Percentiles rank a stretch among this genome's conserved stretches.
Evolutionary conservation across 306 rosid species (phyloP).

Genomic region (Styphnolobium japonicum): DNA sequence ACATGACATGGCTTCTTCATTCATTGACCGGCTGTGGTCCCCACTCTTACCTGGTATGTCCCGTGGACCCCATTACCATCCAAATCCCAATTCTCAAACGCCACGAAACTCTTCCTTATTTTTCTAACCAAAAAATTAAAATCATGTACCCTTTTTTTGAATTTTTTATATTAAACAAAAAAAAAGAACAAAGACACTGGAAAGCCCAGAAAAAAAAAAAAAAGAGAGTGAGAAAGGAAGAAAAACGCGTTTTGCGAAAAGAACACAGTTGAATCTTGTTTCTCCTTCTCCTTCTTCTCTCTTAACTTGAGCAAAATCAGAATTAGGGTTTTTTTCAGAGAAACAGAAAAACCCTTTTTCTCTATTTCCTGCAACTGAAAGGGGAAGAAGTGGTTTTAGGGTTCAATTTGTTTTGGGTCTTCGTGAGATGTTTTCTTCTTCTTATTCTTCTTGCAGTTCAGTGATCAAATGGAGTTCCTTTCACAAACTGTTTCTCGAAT

Average conservation of each 20-base stretch:
- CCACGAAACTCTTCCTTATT: slow-evolving; percentile 1
- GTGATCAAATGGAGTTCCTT: slow-evolving; percentile 38
- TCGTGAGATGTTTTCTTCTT: slow-evolving; percentile 50
- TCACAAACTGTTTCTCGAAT: slow-evolving; percentile 8
- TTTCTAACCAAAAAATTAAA: background rate
- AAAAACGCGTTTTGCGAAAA: slow-evolving; percentile 65
- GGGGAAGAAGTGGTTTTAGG: slow-evolving; percentile 25
- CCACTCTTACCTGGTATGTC: slow-evolving; percentile 22
- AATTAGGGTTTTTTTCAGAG: slow-evolving; percentile 69
- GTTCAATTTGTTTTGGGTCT: slow-evolving; percentile 26
- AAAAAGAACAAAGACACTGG: background rate
- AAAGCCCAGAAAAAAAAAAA: background rate
- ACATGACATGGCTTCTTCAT: slow-evolving; percentile 36
- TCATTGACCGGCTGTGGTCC: slow-evolving; percentile 42
- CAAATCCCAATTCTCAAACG: slow-evolving; percentile 17
- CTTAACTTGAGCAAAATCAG: slow-evolving; percentile 50
- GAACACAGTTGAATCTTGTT: slow-evolving; percentile 48
- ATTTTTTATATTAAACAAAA: background rate
- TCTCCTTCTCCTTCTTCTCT: slow-evolving; percentile 11
- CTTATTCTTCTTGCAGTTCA: background rate
- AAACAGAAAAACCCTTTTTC: slow-evolving; percentile 30
- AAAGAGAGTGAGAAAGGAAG: background rate
- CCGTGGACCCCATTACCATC: slow-evolving; percentile 28
- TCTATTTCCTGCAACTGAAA: slow-evolving; percentile 25
- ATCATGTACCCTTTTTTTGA: background rate